These are phyloP conservation scores for Cordyceps cicadae DNA, from an alignment of 2,329 filamentous ascomycete genomes.

Conservation along the genomic window DNA sequence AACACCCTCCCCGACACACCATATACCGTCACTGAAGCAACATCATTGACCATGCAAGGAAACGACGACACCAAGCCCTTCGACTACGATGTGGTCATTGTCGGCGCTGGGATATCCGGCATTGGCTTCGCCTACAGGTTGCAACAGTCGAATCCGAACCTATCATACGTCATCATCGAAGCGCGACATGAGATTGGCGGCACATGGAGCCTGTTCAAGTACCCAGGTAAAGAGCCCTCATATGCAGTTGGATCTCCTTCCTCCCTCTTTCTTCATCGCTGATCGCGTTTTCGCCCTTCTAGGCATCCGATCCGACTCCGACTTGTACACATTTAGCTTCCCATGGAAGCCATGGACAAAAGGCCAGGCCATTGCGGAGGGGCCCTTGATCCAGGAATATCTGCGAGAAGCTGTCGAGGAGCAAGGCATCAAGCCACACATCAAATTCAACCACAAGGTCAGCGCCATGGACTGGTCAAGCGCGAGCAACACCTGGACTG, in stretches of 20 bases:
- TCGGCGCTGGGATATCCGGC: slow-evolving; percentile 68
- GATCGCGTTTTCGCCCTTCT: neutral
- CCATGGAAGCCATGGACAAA: slow-evolving; percentile 60
- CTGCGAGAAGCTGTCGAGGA: slow-evolving; percentile 41
- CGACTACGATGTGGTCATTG: slow-evolving; percentile 48
- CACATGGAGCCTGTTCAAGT: slow-evolving; percentile 72
- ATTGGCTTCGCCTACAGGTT: slow-evolving; percentile 67
- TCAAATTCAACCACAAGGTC: slow-evolving; percentile 44
- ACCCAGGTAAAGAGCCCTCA: slow-evolving; percentile 37
- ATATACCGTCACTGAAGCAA: neutral
- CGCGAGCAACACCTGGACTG: slow-evolving; percentile 13
- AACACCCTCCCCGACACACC: neutral
- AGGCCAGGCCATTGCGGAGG: slow-evolving; percentile 41
- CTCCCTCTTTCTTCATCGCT: neutral
- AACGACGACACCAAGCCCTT: neutral
- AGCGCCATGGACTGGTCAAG: slow-evolving; percentile 21
- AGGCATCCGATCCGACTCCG: slow-evolving; percentile 57
- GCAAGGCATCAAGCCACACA: slow-evolving; percentile 47
- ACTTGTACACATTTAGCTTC: slow-evolving; percentile 57
- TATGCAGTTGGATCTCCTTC: neutral
- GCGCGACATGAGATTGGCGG: slow-evolving; percentile 58
- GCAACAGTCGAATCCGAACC: slow-evolving; percentile 46
- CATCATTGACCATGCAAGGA: neutral
- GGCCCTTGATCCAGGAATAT: slow-evolving; percentile 45
- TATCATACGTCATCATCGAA: slow-evolving; percentile 62